Evolutionary conservation across 192 early-diverging fungal species (phyloP).

Genomic region (Pilaira anomala): DNA sequence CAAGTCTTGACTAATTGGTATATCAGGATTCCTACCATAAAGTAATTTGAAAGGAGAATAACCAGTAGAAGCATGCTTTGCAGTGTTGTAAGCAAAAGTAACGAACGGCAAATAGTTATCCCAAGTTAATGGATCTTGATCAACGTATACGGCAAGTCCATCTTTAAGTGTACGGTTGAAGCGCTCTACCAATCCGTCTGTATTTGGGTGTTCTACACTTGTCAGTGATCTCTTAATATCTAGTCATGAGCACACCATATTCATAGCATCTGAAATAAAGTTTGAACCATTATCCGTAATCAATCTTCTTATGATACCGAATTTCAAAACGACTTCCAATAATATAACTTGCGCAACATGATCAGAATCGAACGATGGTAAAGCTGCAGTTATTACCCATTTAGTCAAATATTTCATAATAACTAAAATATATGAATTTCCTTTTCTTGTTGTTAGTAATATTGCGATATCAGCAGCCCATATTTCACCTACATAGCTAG

Average conservation of each 20-base stretch:
- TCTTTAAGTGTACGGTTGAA: conserved; percentile 2
- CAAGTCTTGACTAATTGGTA: neutral
- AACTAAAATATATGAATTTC: too few species aligned
- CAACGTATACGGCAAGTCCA: neutral
- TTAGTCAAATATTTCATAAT: too few species aligned
- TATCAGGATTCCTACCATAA: neutral
- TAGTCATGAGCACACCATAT: neutral
- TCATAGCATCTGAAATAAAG: neutral
- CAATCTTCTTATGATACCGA: too few species aligned
- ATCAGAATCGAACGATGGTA: too few species aligned
- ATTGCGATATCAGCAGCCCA: too few species aligned
- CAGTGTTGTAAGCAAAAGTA: conserved; percentile 19
- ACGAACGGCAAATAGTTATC: neutral
- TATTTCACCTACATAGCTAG: too few species aligned
- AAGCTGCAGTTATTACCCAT: too few species aligned
- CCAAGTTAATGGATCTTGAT: neutral
- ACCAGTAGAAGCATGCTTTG: neutral
- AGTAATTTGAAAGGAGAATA: conserved; percentile 8
- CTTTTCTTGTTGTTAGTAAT: too few species aligned
- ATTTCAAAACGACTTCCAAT: too few species aligned
- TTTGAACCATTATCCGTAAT: too few species aligned
- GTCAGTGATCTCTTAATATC: neutral
- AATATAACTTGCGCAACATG: too few species aligned
- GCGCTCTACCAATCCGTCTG: conserved; percentile 11
- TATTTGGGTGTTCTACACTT: conserved; percentile 11